These are phyloP conservation scores for Coemansia pectinata DNA, from an alignment of 192 early-diverging fungal species.

Conservation along the genomic window DNA sequence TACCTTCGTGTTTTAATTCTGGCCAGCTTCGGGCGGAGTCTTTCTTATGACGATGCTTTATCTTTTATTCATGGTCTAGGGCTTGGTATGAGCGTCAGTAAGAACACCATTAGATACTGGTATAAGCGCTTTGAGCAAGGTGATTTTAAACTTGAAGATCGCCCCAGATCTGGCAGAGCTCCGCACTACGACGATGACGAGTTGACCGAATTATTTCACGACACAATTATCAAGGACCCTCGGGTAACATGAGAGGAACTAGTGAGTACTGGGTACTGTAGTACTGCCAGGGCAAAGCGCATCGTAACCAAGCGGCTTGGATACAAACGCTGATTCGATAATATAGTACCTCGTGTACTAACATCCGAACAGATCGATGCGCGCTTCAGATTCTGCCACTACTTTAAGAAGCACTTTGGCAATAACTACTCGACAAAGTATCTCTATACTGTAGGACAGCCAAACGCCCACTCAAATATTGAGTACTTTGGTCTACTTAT, in stretches of 20 bases:
- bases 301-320: background rate
- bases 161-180: background rate
- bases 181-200: background rate
- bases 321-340: background rate
- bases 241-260: background rate
- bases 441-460: constrained; percentile 13
- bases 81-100: background rate
- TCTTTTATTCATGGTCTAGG: background rate
- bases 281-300: background rate
- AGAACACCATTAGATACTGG: background rate
- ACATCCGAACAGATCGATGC: too few relatives aligned
- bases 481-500: background rate
- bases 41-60: background rate
- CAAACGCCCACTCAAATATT: constrained; percentile 16
- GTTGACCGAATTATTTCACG: background rate
- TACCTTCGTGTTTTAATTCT: background rate
- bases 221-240: background rate
- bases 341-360: background rate
- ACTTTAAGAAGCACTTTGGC: too few relatives aligned
- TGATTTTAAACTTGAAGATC: background rate
- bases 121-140: background rate
- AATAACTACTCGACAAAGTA: constrained; percentile 2
- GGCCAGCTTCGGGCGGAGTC: background rate
- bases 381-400: too few relatives aligned
- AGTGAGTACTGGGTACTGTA: background rate